Evolutionary conservation across 495 filamentous ascomycete genomes (phyloP), one percentile per base, ranked within the genome.

Genomic region (Daldinia concentrica): DNA sequence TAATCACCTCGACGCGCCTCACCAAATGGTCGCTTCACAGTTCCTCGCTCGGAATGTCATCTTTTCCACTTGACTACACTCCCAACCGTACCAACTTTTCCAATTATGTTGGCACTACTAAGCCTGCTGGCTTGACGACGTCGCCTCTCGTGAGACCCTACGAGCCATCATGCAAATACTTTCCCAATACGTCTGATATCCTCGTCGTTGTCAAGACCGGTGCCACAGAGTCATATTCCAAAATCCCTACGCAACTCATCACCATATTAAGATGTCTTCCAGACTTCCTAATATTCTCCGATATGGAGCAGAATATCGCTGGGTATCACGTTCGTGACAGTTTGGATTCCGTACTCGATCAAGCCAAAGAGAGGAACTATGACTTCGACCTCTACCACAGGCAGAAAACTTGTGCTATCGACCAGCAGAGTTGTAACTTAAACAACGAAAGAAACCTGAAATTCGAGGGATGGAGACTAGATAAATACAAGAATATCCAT

Each of bases 201-300:
- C 77, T 83, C 22, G 63, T 83, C n/a, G 75, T 89, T 48, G 78
- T 90, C 63, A 89, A 89, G 76, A 86, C 87, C 32, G 87, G 88
- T 52, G 86, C 86, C 19, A 82, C 81, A 19, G 85, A 89, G 72
- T 79, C 86, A 29, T 85, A 80, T 24, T 76, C 80, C 27, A 82
- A 81, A 54, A 74, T 89, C 37, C 84, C 88, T 22, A 86, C 83
- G 6, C 87, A 89, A 65, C 79, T 89, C 30, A 74, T 85, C 64
- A 87, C 86, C 12, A 76, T 81, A 29, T 77, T 87, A n/a, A 78
- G 72, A 66, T 89, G 87, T 67, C 65, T 82, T 19, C 74, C 80
- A 43, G 83, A 89, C 67, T 84, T 84, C 48, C 82, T 89, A 43
- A 79, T 89, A 67, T 89, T 89, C 74, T 86, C 86, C 64, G 88